A percentile compares a stretch with the other conserved stretches of the same genome.
phyloP scores from a whole-genome alignment of 805 yeast genomes.

The Yamadazyma scolyti region DNA sequence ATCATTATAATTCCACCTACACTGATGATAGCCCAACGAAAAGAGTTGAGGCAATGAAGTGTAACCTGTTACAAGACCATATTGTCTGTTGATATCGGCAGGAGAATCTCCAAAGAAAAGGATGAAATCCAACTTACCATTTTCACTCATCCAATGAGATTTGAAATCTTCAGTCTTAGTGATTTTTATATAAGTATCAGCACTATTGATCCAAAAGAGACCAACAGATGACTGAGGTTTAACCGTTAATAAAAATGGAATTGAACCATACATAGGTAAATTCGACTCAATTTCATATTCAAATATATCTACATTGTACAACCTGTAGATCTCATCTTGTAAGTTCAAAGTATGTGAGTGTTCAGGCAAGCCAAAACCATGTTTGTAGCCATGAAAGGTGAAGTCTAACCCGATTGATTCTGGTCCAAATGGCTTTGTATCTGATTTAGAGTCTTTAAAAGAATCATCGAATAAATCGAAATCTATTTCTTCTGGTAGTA shows the following conservation, averaged over 20 bases:
- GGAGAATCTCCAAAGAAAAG: conserved; percentile 62
- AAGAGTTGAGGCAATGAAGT: conserved; percentile 72
- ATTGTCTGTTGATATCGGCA: conserved; percentile 51
- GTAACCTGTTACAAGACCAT: conserved; percentile 70
- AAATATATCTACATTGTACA: conserved; percentile 91
- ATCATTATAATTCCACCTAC: conserved; percentile 95
- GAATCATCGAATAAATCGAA: conserved; percentile 68
- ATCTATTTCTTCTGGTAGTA: conserved; percentile 56
- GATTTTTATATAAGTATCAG: conserved; percentile 88
- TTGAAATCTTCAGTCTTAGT: conserved; percentile 35
- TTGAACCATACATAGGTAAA: conserved; percentile 92
- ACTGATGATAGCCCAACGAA: conserved; percentile 89
- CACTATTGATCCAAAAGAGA: conserved; percentile 86
- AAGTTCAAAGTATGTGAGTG: conserved; percentile 81
- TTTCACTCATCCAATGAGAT: conserved; percentile 94
- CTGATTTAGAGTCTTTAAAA: conserved; percentile 64
- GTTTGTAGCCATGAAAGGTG: conserved; percentile 52
- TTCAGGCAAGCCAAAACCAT: conserved; percentile 94
- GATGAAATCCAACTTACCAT: conserved; percentile 76
- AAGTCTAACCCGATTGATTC: conserved; percentile 85
- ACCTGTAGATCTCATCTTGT: conserved; percentile 69
- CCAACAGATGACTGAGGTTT: conserved; percentile 61
- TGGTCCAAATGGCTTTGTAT: conserved; percentile 76
- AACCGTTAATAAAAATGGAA: conserved; percentile 80
- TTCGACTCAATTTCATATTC: conserved; percentile 83